These are phyloP conservation scores for Inonotus obliquus DNA, from an alignment of 1,284 basidiomycete species.

Conservation along the genomic window DNA sequence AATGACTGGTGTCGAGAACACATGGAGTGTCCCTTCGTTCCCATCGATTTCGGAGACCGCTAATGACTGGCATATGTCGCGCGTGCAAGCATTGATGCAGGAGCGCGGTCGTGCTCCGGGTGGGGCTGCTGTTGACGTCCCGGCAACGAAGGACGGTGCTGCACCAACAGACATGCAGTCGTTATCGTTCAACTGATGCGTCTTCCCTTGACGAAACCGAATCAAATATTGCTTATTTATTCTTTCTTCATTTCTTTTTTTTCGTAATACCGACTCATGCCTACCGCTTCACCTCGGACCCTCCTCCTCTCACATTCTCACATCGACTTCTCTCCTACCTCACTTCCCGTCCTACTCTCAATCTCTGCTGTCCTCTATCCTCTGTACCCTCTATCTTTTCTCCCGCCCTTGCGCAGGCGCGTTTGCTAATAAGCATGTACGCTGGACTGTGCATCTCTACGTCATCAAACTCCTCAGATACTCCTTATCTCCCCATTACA, in stretches of 20 bases:
- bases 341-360: neutral
- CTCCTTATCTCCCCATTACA: neutral
- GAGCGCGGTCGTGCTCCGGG: neutral
- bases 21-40: neutral
- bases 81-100: neutral
- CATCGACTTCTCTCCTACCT: neutral
- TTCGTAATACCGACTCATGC: neutral
- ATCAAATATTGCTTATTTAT: neutral
- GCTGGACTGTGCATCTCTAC: conserved; percentile 4
- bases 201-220: neutral
- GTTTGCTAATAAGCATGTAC: conserved; percentile 1
- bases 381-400: neutral
- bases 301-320: neutral
- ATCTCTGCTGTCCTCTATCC: neutral
- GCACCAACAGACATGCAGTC: neutral
- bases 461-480: neutral
- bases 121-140: neutral
- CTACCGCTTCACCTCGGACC: neutral
- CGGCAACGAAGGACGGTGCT: neutral
- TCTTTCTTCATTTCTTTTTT: neutral
- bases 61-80: neutral
- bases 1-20: neutral
- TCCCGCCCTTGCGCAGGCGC: neutral
- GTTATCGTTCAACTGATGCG: neutral
- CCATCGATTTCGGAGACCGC: neutral